Conservation (phyloP, 768 basidiomycete species). For the Rhodocollybia butyracea region DNA sequence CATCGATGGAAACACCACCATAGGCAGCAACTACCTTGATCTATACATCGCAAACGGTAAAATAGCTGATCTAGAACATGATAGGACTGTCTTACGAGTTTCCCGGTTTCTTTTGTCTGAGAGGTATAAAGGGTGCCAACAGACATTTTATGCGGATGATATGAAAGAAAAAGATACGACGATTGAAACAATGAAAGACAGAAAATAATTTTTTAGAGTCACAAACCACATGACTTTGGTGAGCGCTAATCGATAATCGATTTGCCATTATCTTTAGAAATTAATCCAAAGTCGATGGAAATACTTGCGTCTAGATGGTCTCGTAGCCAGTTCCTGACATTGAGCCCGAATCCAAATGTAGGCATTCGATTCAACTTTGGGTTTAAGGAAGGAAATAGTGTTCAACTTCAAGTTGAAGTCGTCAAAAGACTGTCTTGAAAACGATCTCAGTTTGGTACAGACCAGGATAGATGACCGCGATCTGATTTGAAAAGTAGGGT, state of each 20-base stretch:
- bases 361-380: too few relatives aligned
- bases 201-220: neutral
- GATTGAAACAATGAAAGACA: neutral
- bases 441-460: too few relatives aligned
- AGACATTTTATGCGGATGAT: slow-evolving; percentile 30
- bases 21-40: slow-evolving; percentile 57
- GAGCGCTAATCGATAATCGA: neutral
- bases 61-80: neutral
- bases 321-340: neutral
- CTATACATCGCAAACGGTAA: slow-evolving; percentile 25
- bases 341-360: too few relatives aligned
- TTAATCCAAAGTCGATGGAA: neutral
- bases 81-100: slow-evolving; percentile 40
- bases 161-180: slow-evolving; percentile 14
- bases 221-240: neutral
- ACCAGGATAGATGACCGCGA: too few relatives aligned
- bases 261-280: neutral
- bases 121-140: slow-evolving; percentile 63
- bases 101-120: slow-evolving; percentile 38
- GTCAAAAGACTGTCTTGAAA: too few relatives aligned
- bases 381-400: too few relatives aligned
- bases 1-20: slow-evolving; percentile 54
- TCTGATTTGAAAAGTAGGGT: too few relatives aligned
- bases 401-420: too few relatives aligned
- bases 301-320: neutral